Percentiles rank a stretch among this genome's conserved stretches.
Evolutionary conservation across 371 early-diverging fungal species (phyloP).

Genomic region (Paraphysoderma sedebokerense): DNA sequence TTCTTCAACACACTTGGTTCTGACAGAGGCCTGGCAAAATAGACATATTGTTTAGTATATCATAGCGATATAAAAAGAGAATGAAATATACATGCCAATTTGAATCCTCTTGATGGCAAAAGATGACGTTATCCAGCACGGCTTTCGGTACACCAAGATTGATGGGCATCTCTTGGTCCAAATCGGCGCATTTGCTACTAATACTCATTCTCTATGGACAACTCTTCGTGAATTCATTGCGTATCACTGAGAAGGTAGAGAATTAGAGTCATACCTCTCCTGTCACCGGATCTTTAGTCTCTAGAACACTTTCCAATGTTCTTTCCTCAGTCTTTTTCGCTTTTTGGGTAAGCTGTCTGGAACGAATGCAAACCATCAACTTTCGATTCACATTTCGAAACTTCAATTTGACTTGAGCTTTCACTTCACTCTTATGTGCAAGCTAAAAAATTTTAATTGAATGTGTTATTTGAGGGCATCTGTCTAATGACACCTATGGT

Average conservation of each 20-base stretch:
- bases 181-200: conserved; percentile 64
- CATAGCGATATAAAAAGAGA: background rate
- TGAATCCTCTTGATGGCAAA: conserved; percentile 99
- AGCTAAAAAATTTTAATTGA: conserved; percentile 28
- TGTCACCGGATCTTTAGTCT: conserved; percentile 33
- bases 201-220: conserved; percentile 37
- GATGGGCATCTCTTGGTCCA: conserved; percentile 70
- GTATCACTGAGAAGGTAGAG: background rate
- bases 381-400: conserved; percentile 65
- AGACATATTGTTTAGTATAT: background rate
- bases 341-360: conserved; percentile 57
- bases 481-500: background rate
- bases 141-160: conserved; percentile 82
- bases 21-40: conserved; percentile 58
- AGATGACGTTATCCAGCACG: conserved; percentile 96
- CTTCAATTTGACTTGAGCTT: conserved; percentile 83
- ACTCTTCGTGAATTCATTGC: background rate
- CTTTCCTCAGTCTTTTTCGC: conserved; percentile 43
- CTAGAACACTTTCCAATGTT: conserved; percentile 72
- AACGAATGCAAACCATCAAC: conserved; percentile 60
- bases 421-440: conserved; percentile 63
- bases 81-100: conserved; percentile 47
- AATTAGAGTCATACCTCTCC: conserved; percentile 25
- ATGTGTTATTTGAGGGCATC: conserved; percentile 3
- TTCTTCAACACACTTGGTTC: conserved; percentile 89